phyloP scores from a whole-genome alignment of 768 basidiomycete genomes.

The Postia placenta region DNA sequence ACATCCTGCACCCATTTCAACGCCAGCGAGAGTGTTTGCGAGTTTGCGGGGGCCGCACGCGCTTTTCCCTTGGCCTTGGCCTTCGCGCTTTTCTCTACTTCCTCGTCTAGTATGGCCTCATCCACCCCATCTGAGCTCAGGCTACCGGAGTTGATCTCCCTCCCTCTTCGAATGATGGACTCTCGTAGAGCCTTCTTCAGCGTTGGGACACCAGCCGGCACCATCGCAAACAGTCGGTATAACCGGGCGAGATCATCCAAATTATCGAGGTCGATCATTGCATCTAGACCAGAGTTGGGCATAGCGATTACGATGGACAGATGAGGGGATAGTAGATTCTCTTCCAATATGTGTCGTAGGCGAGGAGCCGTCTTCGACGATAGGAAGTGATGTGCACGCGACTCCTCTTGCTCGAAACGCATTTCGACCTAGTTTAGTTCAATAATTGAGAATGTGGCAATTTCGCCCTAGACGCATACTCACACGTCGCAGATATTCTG shows the following conservation, averaged over 20 bases:
- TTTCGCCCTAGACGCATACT: conserved; percentile 21
- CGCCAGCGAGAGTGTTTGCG: conserved; percentile 54
- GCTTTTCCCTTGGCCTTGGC: conserved; percentile 49
- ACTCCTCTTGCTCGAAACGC: conserved; percentile 78
- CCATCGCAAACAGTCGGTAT: conserved; percentile 66
- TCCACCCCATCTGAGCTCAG: conserved; percentile 29
- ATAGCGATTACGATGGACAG: conserved; percentile 69
- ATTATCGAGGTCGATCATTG: conserved; percentile 81
- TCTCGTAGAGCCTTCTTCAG: conserved; percentile 65
- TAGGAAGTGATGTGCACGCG: conserved; percentile 81
- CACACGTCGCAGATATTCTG: conserved; percentile 78
- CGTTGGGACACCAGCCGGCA: conserved; percentile 57
- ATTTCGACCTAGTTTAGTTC: conserved; percentile 56
- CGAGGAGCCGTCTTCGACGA: conserved; percentile 64
- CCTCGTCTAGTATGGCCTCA: conserved; percentile 30
- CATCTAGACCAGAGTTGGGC: conserved; percentile 78
- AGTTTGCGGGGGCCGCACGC: conserved; percentile 29
- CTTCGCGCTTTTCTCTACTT: conserved; percentile 29
- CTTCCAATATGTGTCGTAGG: conserved; percentile 70
- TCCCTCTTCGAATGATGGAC: conserved; percentile 69
- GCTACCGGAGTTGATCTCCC: conserved; percentile 64
- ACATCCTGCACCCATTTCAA: conserved; percentile 93
- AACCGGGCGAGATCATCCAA: conserved; percentile 71
- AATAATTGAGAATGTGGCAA: conserved; percentile 1
- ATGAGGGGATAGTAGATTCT: conserved; percentile 73